Base-by-base conservation (phyloP, 1,284 basidiomycete genomes). In the Hemileia vastatrix region DNA sequence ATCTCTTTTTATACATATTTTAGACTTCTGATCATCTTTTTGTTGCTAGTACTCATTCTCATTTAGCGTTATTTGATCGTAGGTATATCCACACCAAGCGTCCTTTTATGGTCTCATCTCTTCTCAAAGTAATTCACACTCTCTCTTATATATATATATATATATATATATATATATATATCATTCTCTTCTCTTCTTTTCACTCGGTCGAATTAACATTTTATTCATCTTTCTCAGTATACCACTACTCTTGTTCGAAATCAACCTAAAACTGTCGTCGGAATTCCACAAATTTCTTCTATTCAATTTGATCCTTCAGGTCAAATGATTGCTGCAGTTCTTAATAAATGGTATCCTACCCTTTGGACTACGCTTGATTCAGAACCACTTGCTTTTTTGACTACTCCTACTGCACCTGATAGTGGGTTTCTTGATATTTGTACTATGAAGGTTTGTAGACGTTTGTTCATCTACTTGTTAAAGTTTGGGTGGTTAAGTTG, bases 401-500 rank as follows among this genome's bases (percentile, higher is more conserved):
- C 57, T 15, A 19, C 32, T 27, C 44, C 43, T 15, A n/a, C n/a
- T n/a, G n/a, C n/a, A n/a, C 9, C 43, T n/a, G n/a, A 57, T n/a
- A 44, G 6, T 3, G 55, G 48, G n/a, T 52, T 58, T 19, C 45
- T 32, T 19, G 57, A 59, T 43, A 21, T 36, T 40, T 52, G 49
- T 23, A 59, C 57, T 18, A 59, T 59, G n/a, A 59, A 59, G 40
- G 57, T 59, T n/a, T 32, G n/a, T n/a, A n/a, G n/a, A n/a, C n/a
- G n/a, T n/a, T n/a, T n/a, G n/a, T n/a, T n/a, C n/a, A n/a, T n/a
- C n/a, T n/a, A n/a, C n/a, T n/a, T n/a, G n/a, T n/a, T n/a, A n/a
- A n/a, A n/a, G n/a, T n/a, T n/a, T n/a, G n/a, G n/a, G n/a, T n/a
- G n/a, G n/a, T n/a, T n/a, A n/a, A n/a, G n/a, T n/a, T n/a, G n/a